Base-by-base conservation (phyloP, 352 stramenopile species). In the Pythium scleroteichum region DNA sequence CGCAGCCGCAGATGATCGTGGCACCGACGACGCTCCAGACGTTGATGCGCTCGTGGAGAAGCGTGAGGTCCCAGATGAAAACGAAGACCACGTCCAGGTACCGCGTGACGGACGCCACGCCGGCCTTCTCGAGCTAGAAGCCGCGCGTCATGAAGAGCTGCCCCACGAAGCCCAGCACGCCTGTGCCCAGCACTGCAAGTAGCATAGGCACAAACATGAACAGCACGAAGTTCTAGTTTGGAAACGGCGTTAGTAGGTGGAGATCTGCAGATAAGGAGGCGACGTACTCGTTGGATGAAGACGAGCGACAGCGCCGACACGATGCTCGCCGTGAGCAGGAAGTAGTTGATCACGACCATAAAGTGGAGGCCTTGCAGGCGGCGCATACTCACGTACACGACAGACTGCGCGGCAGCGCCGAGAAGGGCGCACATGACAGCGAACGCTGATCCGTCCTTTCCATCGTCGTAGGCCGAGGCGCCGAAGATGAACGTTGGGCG, bases 71-170 rank as follows among this genome's bases (percentile, higher is more conserved):
- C 79, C 82, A 92, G 46, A 94, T 71, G 60, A 94, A 94, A 5
- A 91, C 79, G 59, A 72, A 92, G n/a, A 92, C 82, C 12, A 94
- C 82, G 52, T 92, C 85, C 20, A 92, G 42, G 62, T 92, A 92
- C 33, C 85, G 85, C 85, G 92, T 92, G 52, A 92, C 79, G 10
- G 81, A 92, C 17, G 85, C 85, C 27, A 92, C 85, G 16, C 82
- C 83, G n/a, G 81, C 80, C 41, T 92, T 94, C 47, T 92, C 85
- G 6, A 91, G 69, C 64, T 94, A 82, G 51, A 94, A 92, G 8
- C 85, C 85, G 38, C 86, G 84, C 1, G 85, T 94, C 14, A 94
- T 68, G 35, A 88, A 70, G 49, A 90, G 41, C 49, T 92, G 82
- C 2, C 81, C 82, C 2, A 84, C 27, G 24, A 88, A 90, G 19